Base-by-base conservation (phyloP, 2,329 filamentous ascomycete species). In the Aspergillus jensenii region DNA sequence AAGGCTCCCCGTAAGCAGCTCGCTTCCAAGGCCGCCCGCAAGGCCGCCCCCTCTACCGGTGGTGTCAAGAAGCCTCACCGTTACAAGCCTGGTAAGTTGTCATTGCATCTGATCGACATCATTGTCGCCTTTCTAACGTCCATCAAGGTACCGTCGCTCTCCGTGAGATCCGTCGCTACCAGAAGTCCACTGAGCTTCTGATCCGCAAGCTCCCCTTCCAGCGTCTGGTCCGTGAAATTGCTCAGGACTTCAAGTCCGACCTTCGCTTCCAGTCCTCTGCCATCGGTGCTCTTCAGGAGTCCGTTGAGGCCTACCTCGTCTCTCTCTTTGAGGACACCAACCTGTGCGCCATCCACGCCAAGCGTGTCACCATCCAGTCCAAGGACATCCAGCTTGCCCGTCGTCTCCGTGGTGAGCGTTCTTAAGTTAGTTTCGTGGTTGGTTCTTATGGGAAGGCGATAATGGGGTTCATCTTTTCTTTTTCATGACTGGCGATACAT, bases 241-340 rank as follows among this genome's bases (percentile, higher is more conserved):
- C 92, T 40, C 89, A 96, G 78, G 90, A 96, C 81, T 92, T 96
- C 85, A 96, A 96, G 83, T 93, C 90, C 70, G 90, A 96, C 67
- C 89, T 96, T 62, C 90, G 93, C 76, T 99, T 97, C 91, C 95
- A 99, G 84, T 96, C 91, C 23, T 96, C 93, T 47, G 95, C 95
- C 78, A 97, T 99, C 76, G 90, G 91, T 74, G 95, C 95, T 66
- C 88, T 99, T 41, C 93, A 99, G 83, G 95, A 99, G 85, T 96
- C 95, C 55, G 93, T 96, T 67, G 95, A 99, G 84, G 96, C 95
- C 2, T 98, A 97, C 82, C 90, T 99, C 72, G 93, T 98, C 80
- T 96, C 93, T 45, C 89, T 98, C 66, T 98, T 98, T 72, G 93
- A 98, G 81, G 93, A 98, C 77, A 97, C 93, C 82, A 98, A 98